These are phyloP conservation scores for Kappamyces sp. DNA, from an alignment of 192 early-diverging fungal genomes.

Conservation along the genomic window DNA sequence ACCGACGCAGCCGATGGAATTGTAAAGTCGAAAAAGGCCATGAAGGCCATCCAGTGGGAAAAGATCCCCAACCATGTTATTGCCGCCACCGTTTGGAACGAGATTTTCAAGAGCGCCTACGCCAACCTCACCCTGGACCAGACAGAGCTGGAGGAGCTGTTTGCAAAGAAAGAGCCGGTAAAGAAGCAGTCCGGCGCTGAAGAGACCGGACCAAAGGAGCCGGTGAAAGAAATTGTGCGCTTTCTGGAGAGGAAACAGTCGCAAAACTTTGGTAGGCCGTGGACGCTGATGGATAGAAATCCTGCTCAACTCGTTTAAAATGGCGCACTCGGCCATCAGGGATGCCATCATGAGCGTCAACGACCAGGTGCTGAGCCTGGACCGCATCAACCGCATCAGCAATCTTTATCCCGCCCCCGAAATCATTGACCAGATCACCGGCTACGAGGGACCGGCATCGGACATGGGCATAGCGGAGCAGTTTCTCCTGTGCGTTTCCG, in stretches of 20 bases:
- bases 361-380: constrained; percentile 29
- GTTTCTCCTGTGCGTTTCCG: constrained; percentile 33
- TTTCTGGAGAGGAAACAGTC: constrained; percentile 32
- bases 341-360: constrained; percentile 34
- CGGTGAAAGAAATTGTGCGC: constrained; percentile 16
- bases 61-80: constrained; percentile 32
- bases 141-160: constrained; percentile 31
- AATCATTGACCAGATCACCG: constrained; percentile 35
- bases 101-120: constrained; percentile 33
- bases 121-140: constrained; percentile 21
- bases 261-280: constrained; percentile 28
- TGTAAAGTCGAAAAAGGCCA: constrained; percentile 20
- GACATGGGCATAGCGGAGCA: constrained; percentile 38
- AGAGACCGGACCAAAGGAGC: not conserved
- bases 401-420: constrained; percentile 34
- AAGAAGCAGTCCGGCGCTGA: too few relatives aligned
- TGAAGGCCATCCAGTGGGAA: constrained; percentile 39
- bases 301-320: constrained; percentile 25
- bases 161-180: constrained; percentile 19
- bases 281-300: constrained; percentile 19
- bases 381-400: constrained; percentile 24
- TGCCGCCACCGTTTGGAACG: constrained; percentile 34
- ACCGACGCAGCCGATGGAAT: not conserved
- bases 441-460: constrained; percentile 34
- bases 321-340: constrained; percentile 27